Percentiles rank a stretch among this genome's conserved stretches.
Conservation (phyloP, 2,329 filamentous ascomycete species). For the Lasiodiplodia sp. region DNA sequence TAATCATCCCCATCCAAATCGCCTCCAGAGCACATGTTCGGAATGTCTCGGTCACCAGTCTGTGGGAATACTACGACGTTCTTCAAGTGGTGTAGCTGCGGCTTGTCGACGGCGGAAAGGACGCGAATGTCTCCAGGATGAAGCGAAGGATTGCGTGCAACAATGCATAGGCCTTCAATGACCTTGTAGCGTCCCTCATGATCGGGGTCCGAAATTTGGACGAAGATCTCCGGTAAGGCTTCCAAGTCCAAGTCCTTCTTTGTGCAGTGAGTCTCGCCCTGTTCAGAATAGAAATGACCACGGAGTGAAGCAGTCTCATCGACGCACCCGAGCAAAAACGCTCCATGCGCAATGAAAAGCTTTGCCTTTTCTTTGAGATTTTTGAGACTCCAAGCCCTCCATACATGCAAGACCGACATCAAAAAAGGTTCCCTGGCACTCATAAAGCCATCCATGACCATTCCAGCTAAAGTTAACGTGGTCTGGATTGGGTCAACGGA, state of each 20-base stretch:
- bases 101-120: constrained; percentile 80
- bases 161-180: constrained; percentile 78
- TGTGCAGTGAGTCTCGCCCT: constrained; percentile 46
- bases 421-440: constrained; percentile 78
- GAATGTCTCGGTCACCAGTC: constrained; percentile 80
- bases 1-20: constrained; percentile 97
- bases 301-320: constrained; percentile 81
- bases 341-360: constrained; percentile 81
- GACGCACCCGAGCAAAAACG: constrained; percentile 85
- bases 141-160: constrained; percentile 91
- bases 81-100: constrained; percentile 75
- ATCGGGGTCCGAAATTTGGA: constrained; percentile 74
- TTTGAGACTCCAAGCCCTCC: constrained; percentile 89
- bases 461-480: constrained; percentile 74
- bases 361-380: constrained; percentile 91
- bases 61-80: constrained; percentile 90
- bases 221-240: constrained; percentile 81
- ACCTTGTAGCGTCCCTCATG: constrained; percentile 65
- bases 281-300: constrained; percentile 68
- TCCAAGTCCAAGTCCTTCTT: constrained; percentile 47
- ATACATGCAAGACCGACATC: constrained; percentile 78
- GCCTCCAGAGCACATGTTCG: constrained; percentile 94
- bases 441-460: constrained; percentile 85
- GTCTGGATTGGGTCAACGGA: constrained; percentile 87
- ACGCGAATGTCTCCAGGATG: constrained; percentile 92